A percentile compares a stretch with the other conserved stretches of the same genome.
These are phyloP conservation scores for Dryas octopetala DNA, from an alignment of 306 rosid genomes.

Conservation along the genomic window DNA sequence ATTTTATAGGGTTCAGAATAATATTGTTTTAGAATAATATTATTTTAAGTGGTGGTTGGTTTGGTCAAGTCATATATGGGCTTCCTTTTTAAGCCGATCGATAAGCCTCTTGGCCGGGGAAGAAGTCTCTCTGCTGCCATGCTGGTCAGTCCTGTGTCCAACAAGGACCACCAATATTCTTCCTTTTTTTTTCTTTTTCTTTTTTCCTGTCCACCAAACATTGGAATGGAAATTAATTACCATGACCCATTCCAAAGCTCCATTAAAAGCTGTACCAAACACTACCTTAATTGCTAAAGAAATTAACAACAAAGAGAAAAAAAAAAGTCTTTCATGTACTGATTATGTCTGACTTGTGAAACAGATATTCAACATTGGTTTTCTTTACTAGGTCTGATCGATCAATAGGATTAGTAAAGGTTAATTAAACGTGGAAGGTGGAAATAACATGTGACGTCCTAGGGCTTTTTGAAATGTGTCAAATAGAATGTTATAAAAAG, in stretches of 20 bases:
- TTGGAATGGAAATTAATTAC: no score
- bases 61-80: slow-evolving; percentile 43
- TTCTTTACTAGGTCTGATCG: not conserved
- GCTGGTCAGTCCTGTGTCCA: no score
- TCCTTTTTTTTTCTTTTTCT: no score
- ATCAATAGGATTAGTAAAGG: not conserved
- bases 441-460: slow-evolving; percentile 31
- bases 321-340: slow-evolving; percentile 11
- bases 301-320: no score
- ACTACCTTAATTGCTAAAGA: no score
- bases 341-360: slow-evolving; percentile 24
- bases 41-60: slow-evolving; percentile 11
- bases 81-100: slow-evolving; percentile 25
- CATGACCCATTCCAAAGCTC: no score
- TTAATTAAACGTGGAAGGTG: slow-evolving; percentile 32
- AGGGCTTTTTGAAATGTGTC: slow-evolving; percentile 26
- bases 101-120: not conserved
- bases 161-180: no score
- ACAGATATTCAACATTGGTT: not conserved
- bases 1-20: no score
- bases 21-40: no score
- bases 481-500: slow-evolving; percentile 32
- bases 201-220: no score
- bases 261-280: no score
- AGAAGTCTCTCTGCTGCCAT: not conserved